Evolutionary conservation across 148 eudicot species (phyloP).

Genomic region (Chenopodium album): DNA sequence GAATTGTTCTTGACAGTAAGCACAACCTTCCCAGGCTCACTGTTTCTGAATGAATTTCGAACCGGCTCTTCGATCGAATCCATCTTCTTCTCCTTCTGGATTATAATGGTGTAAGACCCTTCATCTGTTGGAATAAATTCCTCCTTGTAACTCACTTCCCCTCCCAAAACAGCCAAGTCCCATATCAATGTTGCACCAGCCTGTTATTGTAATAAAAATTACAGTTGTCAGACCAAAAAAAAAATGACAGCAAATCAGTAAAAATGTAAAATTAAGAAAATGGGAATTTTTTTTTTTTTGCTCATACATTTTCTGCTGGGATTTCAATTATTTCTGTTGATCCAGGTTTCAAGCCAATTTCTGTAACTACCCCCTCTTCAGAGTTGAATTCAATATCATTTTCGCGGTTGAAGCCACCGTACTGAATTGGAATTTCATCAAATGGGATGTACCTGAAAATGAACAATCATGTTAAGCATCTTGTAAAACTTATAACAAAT

Average conservation of each 20-base stretch:
- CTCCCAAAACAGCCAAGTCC: slow-evolving; percentile 53
- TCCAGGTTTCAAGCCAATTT: slow-evolving; percentile 46
- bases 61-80: slow-evolving; percentile 34
- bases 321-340: slow-evolving; percentile 49
- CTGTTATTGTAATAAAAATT: slow-evolving; percentile 31
- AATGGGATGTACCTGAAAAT: slow-evolving; percentile 47
- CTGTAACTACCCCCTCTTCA: slow-evolving; percentile 38
- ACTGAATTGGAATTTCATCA: slow-evolving; percentile 49
- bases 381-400: slow-evolving; percentile 43
- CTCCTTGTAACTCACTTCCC: slow-evolving; percentile 72
- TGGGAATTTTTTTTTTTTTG: too few relatives aligned
- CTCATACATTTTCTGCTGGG: slow-evolving; percentile 42
- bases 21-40: slow-evolving; percentile 58
- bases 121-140: slow-evolving; percentile 61
- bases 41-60: slow-evolving; percentile 51
- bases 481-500: too few relatives aligned
- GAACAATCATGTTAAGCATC: not conserved
- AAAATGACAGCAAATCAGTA: too few relatives aligned
- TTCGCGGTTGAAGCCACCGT: slow-evolving; percentile 64
- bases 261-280: too few relatives aligned
- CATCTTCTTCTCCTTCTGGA: slow-evolving; percentile 50
- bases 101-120: slow-evolving; percentile 50
- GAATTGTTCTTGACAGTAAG: slow-evolving; percentile 47
- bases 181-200: slow-evolving; percentile 45
- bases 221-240: not conserved